Evolutionary conservation across 2,329 filamentous ascomycete genomes (phyloP).

Genomic region (Sclerotinia sclerotiorum): DNA sequence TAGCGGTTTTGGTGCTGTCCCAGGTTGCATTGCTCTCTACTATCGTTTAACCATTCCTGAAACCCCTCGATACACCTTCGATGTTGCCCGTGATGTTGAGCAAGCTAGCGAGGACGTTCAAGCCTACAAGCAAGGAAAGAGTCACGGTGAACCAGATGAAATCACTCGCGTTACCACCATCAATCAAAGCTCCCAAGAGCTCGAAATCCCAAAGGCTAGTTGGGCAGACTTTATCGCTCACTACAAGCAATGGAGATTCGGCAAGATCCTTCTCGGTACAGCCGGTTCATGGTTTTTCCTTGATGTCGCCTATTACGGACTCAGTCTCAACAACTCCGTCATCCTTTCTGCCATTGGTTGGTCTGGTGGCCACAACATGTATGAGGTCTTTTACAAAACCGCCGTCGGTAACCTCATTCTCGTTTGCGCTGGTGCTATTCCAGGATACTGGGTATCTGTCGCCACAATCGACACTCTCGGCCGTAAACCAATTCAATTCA

Average conservation of each 20-base stretch:
- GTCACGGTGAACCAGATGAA: slow-evolving; percentile 55
- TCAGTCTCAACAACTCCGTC: slow-evolving; percentile 72
- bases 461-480: slow-evolving; percentile 73
- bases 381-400: slow-evolving; percentile 68
- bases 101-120: slow-evolving; percentile 71
- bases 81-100: slow-evolving; percentile 71
- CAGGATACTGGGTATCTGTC: slow-evolving; percentile 79
- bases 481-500: slow-evolving; percentile 72
- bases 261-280: slow-evolving; percentile 70
- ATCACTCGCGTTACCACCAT: slow-evolving; percentile 48
- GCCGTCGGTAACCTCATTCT: slow-evolving; percentile 77
- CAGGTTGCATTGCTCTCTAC: slow-evolving; percentile 78
- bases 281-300: slow-evolving; percentile 84
- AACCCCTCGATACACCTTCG: slow-evolving; percentile 85
- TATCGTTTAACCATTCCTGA: slow-evolving; percentile 83
- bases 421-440: slow-evolving; percentile 73
- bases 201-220: slow-evolving; percentile 65
- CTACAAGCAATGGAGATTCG: slow-evolving; percentile 70
- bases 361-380: slow-evolving; percentile 61
- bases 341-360: slow-evolving; percentile 75
- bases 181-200: slow-evolving; percentile 49
- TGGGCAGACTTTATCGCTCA: slow-evolving; percentile 70
- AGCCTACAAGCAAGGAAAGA: slow-evolving; percentile 69
- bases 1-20: slow-evolving; percentile 72
- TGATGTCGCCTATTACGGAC: slow-evolving; percentile 55